Base-by-base conservation (phyloP, 116 monocot genomes). In the Iris pallida region DNA sequence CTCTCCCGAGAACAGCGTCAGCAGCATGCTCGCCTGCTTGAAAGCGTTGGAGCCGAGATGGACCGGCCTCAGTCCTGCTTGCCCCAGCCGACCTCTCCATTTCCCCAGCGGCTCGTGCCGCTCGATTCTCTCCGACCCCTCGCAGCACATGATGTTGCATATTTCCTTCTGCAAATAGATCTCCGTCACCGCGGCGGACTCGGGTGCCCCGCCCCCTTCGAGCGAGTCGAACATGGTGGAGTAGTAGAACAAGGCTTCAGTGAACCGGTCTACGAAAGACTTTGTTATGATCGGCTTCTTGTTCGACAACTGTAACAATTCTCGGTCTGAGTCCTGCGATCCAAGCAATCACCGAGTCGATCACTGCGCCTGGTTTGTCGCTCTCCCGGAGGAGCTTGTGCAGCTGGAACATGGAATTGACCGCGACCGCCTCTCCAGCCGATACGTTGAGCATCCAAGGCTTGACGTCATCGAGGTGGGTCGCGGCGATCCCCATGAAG, bases 151-250 rank as follows among this genome's bases (percentile, higher is more conserved):
- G n/a, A n/a, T n/a, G 73, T 76, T 80, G 65, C 73, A 73, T 49
- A 85, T n/a, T n/a, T n/a, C n/a, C n/a, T n/a, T 80, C 71, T 85
- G 73, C 30, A 85, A 48, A 43, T 83, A 83, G 16, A 72, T 42
- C 67, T 83, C 83, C 57, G 83, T 57, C 80, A 85, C 20, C 47
- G 15, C 53, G 16, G 51, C 66, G 6, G 53, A 6, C 65, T n/a
- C n/a, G n/a, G 44, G 4, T 10, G 45, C 16, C 10, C 57, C 70
- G 60, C 74, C 74, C 61, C 76, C 81, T 43, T 96, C 96, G 16
- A 96, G 75, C 10, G 95, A 96, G 70, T 92, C 96, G 79, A 92
- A 96, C 89, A 96, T 96, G 61, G 83, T 87, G 13, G 96, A 96
- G 61, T 96, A 96, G 81, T 89, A 97, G 78, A 92, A 92, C 19